These are phyloP conservation scores for Biscogniauxia marginata DNA, from an alignment of 2,329 filamentous ascomycete genomes.

Conservation along the genomic window DNA sequence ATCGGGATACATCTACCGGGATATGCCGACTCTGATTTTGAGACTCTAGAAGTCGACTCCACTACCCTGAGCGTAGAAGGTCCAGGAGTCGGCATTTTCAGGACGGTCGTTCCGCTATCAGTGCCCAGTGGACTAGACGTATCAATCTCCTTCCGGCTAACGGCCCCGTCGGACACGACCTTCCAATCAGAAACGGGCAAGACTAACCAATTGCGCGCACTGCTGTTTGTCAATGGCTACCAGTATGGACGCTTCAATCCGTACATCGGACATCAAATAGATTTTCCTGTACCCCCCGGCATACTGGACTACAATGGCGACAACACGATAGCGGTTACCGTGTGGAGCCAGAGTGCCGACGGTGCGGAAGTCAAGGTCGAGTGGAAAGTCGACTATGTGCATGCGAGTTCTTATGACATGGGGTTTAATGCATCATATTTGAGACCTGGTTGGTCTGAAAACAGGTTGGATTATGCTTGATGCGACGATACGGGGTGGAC, in stretches of 20 bases:
- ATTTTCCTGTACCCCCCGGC: constrained; percentile 60
- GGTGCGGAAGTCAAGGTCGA: constrained; percentile 50
- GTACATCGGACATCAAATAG: constrained; percentile 58
- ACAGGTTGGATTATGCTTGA: constrained; percentile 37
- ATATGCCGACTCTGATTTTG: constrained; percentile 49
- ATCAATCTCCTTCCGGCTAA: constrained; percentile 54
- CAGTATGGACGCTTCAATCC: constrained; percentile 62
- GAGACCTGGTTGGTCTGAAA: constrained; percentile 49
- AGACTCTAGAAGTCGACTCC: constrained; percentile 24
- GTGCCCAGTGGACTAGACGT: constrained; percentile 54
- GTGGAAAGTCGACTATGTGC: constrained; percentile 53
- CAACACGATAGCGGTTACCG: constrained; percentile 56
- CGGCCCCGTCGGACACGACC: constrained; percentile 41
- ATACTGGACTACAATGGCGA: constrained; percentile 56
- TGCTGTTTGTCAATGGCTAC: constrained; percentile 65
- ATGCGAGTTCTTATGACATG: constrained; percentile 52
- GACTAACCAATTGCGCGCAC: constrained; percentile 44
- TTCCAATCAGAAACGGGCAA: constrained; percentile 33
- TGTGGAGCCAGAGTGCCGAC: constrained; percentile 58
- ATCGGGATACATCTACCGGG: constrained; percentile 59
- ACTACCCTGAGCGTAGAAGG: constrained; percentile 42
- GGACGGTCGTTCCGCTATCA: constrained; percentile 49
- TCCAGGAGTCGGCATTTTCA: constrained; percentile 56
- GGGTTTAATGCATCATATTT: constrained; percentile 47
- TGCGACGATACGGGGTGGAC: background rate